phyloP scores from a whole-genome alignment of 768 basidiomycete species.

The Mycena olivaceomarginata region DNA sequence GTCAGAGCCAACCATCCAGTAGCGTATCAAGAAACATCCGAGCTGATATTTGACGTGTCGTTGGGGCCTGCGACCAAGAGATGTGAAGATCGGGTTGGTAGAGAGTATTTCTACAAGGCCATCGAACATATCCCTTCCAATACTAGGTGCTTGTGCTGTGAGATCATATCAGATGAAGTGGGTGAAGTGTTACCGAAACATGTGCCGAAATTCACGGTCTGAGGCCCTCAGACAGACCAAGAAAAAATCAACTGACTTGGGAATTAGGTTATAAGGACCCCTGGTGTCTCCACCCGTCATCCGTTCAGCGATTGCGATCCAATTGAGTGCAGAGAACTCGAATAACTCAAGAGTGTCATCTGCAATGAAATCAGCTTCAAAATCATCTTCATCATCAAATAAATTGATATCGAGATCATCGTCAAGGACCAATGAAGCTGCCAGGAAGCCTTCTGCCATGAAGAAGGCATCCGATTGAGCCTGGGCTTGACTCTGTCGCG shows the following conservation, averaged over 20 bases:
- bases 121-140: no score
- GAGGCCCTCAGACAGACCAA: neutral
- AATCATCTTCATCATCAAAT: neutral
- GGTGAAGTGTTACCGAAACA: neutral
- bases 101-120: no score
- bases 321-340: no score
- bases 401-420: neutral
- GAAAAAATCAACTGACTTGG: conserved; percentile 3
- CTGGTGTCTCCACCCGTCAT: no score
- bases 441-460: neutral
- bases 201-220: conserved; percentile 1
- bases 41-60: no score
- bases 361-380: neutral
- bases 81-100: no score
- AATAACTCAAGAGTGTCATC: neutral
- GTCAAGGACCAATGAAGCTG: neutral
- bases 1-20: no score
- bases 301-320: no score
- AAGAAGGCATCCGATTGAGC: neutral
- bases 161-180: no score
- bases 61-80: no score
- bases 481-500: neutral
- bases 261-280: neutral
- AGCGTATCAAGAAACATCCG: no score
- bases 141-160: no score